phyloP scores from a whole-genome alignment of 805 yeast species.

The Zygoascus ofunaensis region DNA sequence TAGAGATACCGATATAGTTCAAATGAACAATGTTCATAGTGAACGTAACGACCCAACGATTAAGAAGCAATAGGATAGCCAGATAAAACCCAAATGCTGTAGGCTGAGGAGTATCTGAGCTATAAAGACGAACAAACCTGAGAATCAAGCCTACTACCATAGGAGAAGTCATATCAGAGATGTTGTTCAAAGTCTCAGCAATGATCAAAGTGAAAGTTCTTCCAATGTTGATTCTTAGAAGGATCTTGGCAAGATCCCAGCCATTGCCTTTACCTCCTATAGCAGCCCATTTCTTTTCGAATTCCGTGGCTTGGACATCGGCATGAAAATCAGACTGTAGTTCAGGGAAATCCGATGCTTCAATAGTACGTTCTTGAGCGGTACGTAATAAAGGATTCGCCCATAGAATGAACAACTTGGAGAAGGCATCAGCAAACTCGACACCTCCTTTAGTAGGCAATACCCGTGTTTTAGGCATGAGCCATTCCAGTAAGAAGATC shows the following conservation, averaged over 20 bases:
- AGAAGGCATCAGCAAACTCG: conserved; percentile 11
- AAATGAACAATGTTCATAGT: conserved; percentile 45
- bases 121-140: conserved; percentile 38
- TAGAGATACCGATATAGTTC: conserved; percentile 43
- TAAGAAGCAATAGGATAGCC: conserved; percentile 47
- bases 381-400: conserved; percentile 4
- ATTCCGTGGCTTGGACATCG: conserved; percentile 32
- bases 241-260: conserved; percentile 46
- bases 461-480: conserved; percentile 4
- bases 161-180: conserved; percentile 68
- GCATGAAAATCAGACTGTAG: conserved; percentile 58
- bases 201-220: conserved; percentile 52
- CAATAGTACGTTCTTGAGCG: conserved; percentile 8
- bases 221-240: conserved; percentile 53
- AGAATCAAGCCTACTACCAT: conserved; percentile 58
- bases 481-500: conserved; percentile 8
- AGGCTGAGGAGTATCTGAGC: conserved; percentile 23
- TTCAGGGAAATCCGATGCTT: conserved; percentile 53
- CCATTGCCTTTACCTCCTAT: conserved; percentile 31
- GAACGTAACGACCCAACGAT: conserved; percentile 46
- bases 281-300: conserved; percentile 47
- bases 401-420: conserved; percentile 9
- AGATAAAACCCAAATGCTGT: conserved; percentile 48
- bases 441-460: neutral
- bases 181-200: conserved; percentile 58